Percentiles rank a stretch among this genome's conserved stretches.
Evolutionary conservation across 2,329 filamentous ascomycete genomes (phyloP).

Genomic region (Phialemoniopsis sp.): DNA sequence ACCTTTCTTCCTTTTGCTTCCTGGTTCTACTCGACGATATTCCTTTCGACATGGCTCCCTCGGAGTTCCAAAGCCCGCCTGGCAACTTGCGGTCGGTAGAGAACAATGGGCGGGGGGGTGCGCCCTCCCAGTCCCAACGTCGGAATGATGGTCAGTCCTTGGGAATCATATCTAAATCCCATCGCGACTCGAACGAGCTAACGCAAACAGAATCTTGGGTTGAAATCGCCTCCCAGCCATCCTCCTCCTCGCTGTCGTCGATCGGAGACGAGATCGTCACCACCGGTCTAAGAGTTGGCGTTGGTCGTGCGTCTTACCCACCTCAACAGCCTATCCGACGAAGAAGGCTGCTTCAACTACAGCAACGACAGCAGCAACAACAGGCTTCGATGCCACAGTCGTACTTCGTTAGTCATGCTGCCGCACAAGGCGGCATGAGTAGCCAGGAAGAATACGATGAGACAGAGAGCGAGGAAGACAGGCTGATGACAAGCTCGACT

Average conservation of each 20-base stretch:
- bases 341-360: conserved; percentile 40
- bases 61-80: conserved; percentile 12
- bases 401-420: conserved; percentile 32
- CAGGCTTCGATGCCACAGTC: conserved; percentile 15
- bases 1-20: background rate
- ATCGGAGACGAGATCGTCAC: conserved; percentile 86
- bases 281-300: conserved; percentile 75
- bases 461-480: conserved; percentile 85
- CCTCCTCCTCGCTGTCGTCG: conserved; percentile 86
- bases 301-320: conserved; percentile 45
- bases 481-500: conserved; percentile 53
- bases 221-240: conserved; percentile 87
- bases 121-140: conserved; percentile 14
- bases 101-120: conserved; percentile 9
- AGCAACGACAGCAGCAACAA: conserved; percentile 20
- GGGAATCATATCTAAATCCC: too few relatives aligned
- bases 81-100: conserved; percentile 10
- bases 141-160: conserved; percentile 26
- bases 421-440: conserved; percentile 49
- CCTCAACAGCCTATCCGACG: conserved; percentile 37
- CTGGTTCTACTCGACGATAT: background rate
- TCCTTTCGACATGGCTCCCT: conserved; percentile 11
- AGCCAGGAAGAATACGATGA: conserved; percentile 95
- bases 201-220: conserved; percentile 81
- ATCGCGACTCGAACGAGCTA: conserved; percentile 7